Evolutionary conservation across 192 early-diverging fungal genomes (phyloP).

Genomic region (Mortierella hygrophila): DNA sequence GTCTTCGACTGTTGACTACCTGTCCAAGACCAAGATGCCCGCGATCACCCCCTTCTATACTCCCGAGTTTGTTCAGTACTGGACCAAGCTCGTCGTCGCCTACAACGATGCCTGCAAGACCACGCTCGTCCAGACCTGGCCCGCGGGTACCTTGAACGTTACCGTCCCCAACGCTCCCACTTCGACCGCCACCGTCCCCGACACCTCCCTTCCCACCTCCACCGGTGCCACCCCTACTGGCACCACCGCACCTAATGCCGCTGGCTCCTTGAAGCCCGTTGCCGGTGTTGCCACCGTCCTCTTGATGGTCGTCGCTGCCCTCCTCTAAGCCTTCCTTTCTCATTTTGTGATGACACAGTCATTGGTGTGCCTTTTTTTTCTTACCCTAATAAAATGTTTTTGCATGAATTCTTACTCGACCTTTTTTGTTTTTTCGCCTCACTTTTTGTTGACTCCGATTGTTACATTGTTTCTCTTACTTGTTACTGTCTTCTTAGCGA

Average conservation of each 20-base stretch:
- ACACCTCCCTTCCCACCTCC: slow-evolving; percentile 3
- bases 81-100: slow-evolving; percentile 30
- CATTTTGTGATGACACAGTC: neutral
- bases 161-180: slow-evolving; percentile 34
- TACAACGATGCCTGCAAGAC: slow-evolving; percentile 49
- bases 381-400: neutral
- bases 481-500: neutral
- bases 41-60: slow-evolving; percentile 35
- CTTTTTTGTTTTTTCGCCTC: neutral
- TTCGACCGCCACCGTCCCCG: slow-evolving; percentile 1
- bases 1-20: slow-evolving; percentile 15
- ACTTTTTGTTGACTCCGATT: neutral
- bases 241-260: neutral
- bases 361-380: neutral
- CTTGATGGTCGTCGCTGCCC: slow-evolving; percentile 32
- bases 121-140: slow-evolving; percentile 31
- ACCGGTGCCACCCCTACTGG: neutral
- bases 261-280: slow-evolving; percentile 47
- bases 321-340: slow-evolving; percentile 19
- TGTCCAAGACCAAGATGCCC: slow-evolving; percentile 38
- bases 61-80: slow-evolving; percentile 54
- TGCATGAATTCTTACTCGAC: neutral
- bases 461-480: no score
- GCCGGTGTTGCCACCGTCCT: slow-evolving; percentile 23
- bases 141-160: slow-evolving; percentile 35